phyloP scores from a whole-genome alignment of 176 grass and related monocot species.

The Zea mays region DNA sequence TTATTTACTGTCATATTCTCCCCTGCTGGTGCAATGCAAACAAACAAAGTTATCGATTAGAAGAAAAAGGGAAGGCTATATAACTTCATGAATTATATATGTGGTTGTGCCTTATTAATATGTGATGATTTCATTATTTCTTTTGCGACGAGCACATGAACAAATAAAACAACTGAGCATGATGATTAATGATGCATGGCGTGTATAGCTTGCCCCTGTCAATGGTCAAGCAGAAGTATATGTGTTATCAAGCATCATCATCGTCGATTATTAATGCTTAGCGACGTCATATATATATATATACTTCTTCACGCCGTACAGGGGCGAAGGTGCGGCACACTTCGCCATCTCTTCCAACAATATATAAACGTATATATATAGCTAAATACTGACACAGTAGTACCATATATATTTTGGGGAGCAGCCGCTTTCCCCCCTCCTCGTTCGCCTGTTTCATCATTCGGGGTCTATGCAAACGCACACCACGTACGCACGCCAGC shows the following conservation, averaged over 20 bases:
- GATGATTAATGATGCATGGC: neutral
- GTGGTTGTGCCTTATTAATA: no score
- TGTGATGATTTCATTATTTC: neutral
- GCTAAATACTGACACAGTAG: no score
- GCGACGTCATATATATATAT: neutral
- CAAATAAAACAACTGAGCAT: neutral
- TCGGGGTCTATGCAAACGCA: slow-evolving; percentile 39
- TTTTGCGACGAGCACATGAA: neutral
- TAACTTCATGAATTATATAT: no score
- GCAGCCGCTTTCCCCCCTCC: slow-evolving; percentile 39
- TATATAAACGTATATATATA: neutral
- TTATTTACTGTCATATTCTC: no score
- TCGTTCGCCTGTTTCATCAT: slow-evolving; percentile 55
- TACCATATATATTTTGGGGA: neutral
- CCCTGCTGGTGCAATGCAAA: no score
- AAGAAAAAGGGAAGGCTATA: no score
- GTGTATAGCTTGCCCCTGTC: slow-evolving; percentile 15
- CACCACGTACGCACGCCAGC: slow-evolving; percentile 25
- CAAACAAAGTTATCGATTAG: no score
- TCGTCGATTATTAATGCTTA: slow-evolving; percentile 15
- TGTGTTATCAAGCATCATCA: slow-evolving; percentile 25
- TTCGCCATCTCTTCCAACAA: neutral
- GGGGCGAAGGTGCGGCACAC: neutral
- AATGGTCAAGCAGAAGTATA: slow-evolving; percentile 28
- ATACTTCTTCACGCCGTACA: slow-evolving; percentile 24